Conservation (phyloP, 129 eudicot species). For the Saposhnikovia divaricata region DNA sequence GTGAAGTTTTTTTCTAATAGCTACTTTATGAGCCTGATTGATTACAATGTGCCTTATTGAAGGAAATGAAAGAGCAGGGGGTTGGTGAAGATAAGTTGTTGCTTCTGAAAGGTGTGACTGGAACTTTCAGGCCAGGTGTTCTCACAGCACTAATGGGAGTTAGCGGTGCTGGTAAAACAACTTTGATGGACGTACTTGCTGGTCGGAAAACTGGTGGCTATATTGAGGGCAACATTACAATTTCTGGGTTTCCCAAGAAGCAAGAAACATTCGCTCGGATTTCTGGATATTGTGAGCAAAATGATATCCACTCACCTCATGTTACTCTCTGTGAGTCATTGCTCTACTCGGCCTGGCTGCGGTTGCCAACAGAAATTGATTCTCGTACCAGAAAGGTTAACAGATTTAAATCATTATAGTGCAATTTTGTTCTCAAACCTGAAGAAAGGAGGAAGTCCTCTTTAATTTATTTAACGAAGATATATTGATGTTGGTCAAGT, state of each 20-base stretch:
- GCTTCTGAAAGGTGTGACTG: constrained; percentile 30
- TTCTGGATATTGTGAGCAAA: constrained; percentile 22
- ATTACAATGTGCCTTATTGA: not conserved
- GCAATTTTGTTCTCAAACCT: no score
- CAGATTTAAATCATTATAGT: not conserved
- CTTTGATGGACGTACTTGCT: constrained; percentile 32
- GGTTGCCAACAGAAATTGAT: constrained; percentile 23
- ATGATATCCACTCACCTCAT: constrained; percentile 33
- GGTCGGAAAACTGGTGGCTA: constrained; percentile 32
- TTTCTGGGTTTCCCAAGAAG: constrained; percentile 29
- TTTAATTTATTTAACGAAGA: no score
- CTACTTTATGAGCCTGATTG: not conserved
- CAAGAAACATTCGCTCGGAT: constrained; percentile 34
- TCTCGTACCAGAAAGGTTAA: constrained; percentile 18
- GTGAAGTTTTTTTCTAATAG: not conserved
- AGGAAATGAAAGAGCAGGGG: constrained; percentile 27
- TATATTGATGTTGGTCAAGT: not conserved
- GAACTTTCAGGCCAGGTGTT: constrained; percentile 35
- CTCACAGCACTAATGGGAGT: constrained; percentile 35
- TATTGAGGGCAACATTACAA: constrained; percentile 20
- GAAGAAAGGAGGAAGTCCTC: not conserved
- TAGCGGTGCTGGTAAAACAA: constrained; percentile 39
- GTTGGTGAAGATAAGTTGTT: constrained; percentile 21
- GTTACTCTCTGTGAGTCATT: constrained; percentile 25
- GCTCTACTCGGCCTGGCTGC: constrained; percentile 31